A percentile compares a stretch with the other conserved stretches of the same genome.
Conservation (phyloP, 257 asterid genomes). For the Nyctanthes arbortristis region DNA sequence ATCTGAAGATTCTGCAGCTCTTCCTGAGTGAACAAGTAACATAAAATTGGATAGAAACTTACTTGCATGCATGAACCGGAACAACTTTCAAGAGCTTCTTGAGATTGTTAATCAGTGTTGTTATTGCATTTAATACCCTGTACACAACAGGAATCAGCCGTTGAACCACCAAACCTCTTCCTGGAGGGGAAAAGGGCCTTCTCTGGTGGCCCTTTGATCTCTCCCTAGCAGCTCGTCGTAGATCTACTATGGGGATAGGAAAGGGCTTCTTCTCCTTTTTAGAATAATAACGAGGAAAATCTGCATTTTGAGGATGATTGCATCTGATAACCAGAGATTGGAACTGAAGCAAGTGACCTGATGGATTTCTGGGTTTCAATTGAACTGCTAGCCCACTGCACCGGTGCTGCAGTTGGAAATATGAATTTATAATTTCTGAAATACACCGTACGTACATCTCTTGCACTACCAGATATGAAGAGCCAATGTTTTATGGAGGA, state of each 20-base stretch:
- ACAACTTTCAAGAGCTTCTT: conserved; percentile 86
- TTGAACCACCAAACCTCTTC: conserved; percentile 72
- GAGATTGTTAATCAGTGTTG: conserved; percentile 72
- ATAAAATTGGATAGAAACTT: conserved; percentile 36
- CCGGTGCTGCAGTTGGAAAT: conserved; percentile 42
- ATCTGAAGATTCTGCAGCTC: not conserved
- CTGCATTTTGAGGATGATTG: conserved; percentile 80
- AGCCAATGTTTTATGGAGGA: not conserved
- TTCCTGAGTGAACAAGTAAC: conserved; percentile 13
- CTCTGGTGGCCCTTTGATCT: conserved; percentile 69
- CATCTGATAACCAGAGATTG: conserved; percentile 45
- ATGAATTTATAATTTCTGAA: conserved; percentile 7
- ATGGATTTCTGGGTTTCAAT: conserved; percentile 33
- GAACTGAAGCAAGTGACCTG: conserved; percentile 28
- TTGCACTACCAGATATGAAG: not conserved
- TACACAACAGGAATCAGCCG: conserved; percentile 76
- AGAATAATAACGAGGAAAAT: conserved; percentile 84
- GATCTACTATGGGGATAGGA: conserved; percentile 84
- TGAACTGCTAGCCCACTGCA: conserved; percentile 37
- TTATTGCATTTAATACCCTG: conserved; percentile 69
- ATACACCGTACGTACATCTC: not conserved
- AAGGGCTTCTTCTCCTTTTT: conserved; percentile 91
- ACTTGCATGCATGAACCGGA: conserved; percentile 88
- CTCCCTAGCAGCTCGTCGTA: conserved; percentile 85
- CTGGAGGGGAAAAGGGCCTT: conserved; percentile 75